Base-by-base conservation (phyloP, 2,329 filamentous ascomycete species). In the Nothophoma quercina region DNA sequence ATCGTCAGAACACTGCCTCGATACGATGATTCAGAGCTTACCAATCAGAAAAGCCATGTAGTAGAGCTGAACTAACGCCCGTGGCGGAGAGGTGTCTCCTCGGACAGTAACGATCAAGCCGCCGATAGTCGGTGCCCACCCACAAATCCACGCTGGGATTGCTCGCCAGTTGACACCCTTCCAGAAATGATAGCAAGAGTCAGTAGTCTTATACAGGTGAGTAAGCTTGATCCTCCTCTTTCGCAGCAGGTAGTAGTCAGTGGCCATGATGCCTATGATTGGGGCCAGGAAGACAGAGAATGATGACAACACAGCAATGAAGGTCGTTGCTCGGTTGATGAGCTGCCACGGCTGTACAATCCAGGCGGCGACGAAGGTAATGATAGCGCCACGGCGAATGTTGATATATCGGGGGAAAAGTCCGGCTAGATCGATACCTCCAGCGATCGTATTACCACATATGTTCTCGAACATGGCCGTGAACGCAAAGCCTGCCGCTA, bases 21-120 rank as follows among this genome's bases (percentile, higher is more conserved):
- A 19, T 6, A 18, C 5, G 19, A 4, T n/a, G 18, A 2, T n/a
- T 5, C 8, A 16, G 21, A 7, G 53, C 67, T 58, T 39, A 69
- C 78, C 79, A 13, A 79, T 69, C 10, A 80, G 69, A 52, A 81
- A 81, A 0, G 79, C 77, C 68, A 78, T 76, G 50, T 77, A 80
- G 56, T 81, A 81, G 15, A 81, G 56, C 58, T 81, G 68, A n/a
- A 73, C 74, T 28, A 79, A 55, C 3, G 64, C 67, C 23, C 65
- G 65, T 3, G 77, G 69, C 4, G 76, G 74, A 45, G 64, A 50
- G 28, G 59, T 25, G 58, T 71, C 68, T 34, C 69, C 62, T 16
- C 69, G 51, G 7, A 74, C 70, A 5, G 69, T 75, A 43, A 75
- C 63, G 16, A 79, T 41, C 23, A 78, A 59, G 7, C 77, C 75